These are phyloP conservation scores for Monosporascus cannonballus DNA, from an alignment of 2,329 filamentous ascomycete genomes.

Conservation along the genomic window DNA sequence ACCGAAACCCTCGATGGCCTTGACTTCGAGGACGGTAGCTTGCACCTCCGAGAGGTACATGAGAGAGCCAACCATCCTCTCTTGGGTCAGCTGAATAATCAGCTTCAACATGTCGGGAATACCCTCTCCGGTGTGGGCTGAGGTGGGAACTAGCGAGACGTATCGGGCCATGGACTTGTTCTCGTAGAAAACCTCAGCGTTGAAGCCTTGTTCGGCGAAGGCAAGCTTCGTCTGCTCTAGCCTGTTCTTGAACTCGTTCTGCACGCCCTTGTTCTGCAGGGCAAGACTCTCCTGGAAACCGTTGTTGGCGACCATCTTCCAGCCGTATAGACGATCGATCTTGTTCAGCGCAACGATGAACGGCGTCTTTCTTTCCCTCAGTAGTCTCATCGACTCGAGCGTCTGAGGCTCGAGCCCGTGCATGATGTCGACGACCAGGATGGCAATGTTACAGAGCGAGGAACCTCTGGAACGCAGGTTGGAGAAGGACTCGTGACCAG, in stretches of 20 bases:
- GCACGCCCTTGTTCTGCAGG: constrained; percentile 85
- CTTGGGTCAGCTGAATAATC: constrained; percentile 84
- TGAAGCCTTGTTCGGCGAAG: constrained; percentile 95
- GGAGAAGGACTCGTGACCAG: constrained; percentile 99
- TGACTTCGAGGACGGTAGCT: constrained; percentile 96
- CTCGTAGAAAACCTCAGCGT: constrained; percentile 92
- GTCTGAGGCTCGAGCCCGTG: constrained; percentile 97
- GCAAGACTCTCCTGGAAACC: constrained; percentile 90
- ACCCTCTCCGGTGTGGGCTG: constrained; percentile 97
- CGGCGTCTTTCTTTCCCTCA: constrained; percentile 89
- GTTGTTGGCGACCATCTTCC: constrained; percentile 99
- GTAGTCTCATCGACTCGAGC: constrained; percentile 90
- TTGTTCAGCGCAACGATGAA: constrained; percentile 99
- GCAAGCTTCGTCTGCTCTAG: constrained; percentile 87
- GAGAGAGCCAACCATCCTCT: constrained; percentile 92
- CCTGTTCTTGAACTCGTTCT: constrained; percentile 89
- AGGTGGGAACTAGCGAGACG: constrained; percentile 95
- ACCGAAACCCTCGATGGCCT: constrained; percentile 97
- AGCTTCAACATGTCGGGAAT: constrained; percentile 98
- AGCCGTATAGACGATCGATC: constrained; percentile 97
- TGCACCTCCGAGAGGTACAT: constrained; percentile 99
- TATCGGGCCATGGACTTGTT: constrained; percentile 95
- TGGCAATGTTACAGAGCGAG: constrained; percentile 98
- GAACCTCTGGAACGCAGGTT: constrained; percentile 95
- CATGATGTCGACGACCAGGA: constrained; percentile 99